phyloP scores from a whole-genome alignment of 2,329 filamentous ascomycete genomes.

The Albifimbria verrucaria region DNA sequence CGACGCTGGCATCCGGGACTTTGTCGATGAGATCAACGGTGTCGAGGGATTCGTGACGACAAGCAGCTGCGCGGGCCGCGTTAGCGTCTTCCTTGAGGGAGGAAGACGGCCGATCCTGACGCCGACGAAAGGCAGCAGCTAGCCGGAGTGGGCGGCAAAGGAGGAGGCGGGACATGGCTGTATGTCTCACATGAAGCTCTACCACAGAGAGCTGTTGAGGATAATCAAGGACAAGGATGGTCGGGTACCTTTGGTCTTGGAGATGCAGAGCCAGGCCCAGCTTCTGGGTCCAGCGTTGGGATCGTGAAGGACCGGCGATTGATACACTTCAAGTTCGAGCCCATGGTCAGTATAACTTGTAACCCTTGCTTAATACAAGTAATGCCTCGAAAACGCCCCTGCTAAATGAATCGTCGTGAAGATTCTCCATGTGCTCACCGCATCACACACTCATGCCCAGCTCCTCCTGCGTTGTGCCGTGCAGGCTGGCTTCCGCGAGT shows the following conservation, averaged over 20 bases:
- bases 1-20: conserved; percentile 70
- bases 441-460: conserved; percentile 73
- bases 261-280: conserved; percentile 20
- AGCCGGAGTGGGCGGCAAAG: conserved; percentile 77
- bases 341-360: conserved; percentile 70
- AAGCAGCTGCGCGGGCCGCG: conserved; percentile 84
- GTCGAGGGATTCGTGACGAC: conserved; percentile 80
- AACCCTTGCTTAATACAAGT: conserved; percentile 8
- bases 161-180: conserved; percentile 78
- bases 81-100: conserved; percentile 87
- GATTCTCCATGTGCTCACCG: conserved; percentile 86
- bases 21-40: conserved; percentile 77
- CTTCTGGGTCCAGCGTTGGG: conserved; percentile 1
- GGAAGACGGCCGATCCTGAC: conserved; percentile 35
- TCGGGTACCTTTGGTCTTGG: conserved; percentile 23
- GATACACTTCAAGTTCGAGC: conserved; percentile 90
- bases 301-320: conserved; percentile 38
- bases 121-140: conserved; percentile 25
- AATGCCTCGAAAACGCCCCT: neutral
- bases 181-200: conserved; percentile 83
- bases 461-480: conserved; percentile 71
- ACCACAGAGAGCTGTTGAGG: conserved; percentile 20
- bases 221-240: conserved; percentile 21
- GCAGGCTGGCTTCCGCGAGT: conserved; percentile 84
- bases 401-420: conserved; percentile 31